Evolutionary conservation across 2,329 filamentous ascomycete species (phyloP).

Genomic region (Lojkania enalia): DNA sequence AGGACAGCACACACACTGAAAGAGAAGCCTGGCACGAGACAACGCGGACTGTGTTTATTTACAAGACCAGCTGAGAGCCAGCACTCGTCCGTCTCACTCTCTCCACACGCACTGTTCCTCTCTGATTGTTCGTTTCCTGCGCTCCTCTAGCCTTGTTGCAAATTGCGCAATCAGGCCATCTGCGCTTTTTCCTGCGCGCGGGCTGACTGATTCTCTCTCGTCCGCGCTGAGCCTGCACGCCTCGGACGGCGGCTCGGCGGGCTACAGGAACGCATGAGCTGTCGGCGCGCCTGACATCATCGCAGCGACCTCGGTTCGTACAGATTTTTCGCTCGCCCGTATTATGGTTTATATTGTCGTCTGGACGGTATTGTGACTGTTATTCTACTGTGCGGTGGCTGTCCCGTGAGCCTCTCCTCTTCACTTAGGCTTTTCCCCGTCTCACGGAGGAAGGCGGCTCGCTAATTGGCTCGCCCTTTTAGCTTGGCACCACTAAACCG

Average conservation of each 20-base stretch:
- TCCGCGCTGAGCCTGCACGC: background rate
- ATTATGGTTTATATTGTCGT: too few relatives aligned
- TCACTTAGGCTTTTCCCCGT: too few relatives aligned
- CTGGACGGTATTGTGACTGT: too few relatives aligned
- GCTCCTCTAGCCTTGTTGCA: background rate
- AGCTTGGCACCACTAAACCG: too few relatives aligned
- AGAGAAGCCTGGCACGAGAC: conserved; percentile 15
- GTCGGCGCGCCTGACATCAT: conserved; percentile 33
- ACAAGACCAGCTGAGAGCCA: too few relatives aligned
- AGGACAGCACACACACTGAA: background rate
- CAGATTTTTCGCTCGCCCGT: conserved; percentile 2
- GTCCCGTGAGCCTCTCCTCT: too few relatives aligned
- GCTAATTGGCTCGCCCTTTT: too few relatives aligned
- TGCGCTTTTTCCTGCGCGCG: background rate
- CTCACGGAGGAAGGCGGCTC: too few relatives aligned
- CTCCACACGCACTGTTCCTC: background rate
- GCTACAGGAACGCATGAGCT: conserved; percentile 16
- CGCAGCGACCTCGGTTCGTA: conserved; percentile 29
- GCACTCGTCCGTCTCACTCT: too few relatives aligned
- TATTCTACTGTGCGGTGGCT: too few relatives aligned
- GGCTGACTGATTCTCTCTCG: background rate
- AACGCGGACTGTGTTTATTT: conserved; percentile 20
- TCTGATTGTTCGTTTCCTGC: background rate
- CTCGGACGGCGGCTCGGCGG: conserved; percentile 9
- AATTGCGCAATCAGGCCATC: background rate